A percentile compares a stretch with the other conserved stretches of the same genome.
These are phyloP conservation scores for Aphanomyces invadans DNA, from an alignment of 352 stramenopile genomes.

Conservation along the genomic window DNA sequence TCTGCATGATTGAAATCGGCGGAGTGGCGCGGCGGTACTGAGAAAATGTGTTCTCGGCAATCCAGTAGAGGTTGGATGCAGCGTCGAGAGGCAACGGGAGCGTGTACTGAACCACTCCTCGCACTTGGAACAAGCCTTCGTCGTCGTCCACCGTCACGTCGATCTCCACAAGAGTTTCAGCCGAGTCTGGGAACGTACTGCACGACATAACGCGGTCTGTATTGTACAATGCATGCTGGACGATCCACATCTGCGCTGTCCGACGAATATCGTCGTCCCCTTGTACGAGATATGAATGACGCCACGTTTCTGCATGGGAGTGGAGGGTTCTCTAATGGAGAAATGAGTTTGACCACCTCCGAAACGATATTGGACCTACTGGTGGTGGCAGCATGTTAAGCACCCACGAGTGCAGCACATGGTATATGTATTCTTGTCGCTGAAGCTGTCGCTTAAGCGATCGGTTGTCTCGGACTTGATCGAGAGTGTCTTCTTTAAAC, in stretches of 20 bases:
- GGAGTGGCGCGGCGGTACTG: not conserved
- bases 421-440: not conserved
- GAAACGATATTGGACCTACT: too few species aligned
- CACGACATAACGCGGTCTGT: not conserved
- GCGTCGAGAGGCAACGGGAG: not conserved
- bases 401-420: not conserved
- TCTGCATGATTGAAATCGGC: not conserved
- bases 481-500: slow-evolving; percentile 17
- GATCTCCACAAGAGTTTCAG: not conserved
- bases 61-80: not conserved
- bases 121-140: not conserved
- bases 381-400: not conserved
- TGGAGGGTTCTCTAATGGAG: not conserved
- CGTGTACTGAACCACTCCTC: slow-evolving; percentile 1
- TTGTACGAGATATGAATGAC: slow-evolving; percentile 18
- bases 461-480: slow-evolving; percentile 16
- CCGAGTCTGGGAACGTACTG: not conserved
- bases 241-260: slow-evolving; percentile 15
- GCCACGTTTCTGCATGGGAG: slow-evolving; percentile 12
- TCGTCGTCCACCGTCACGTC: not conserved
- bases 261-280: slow-evolving; percentile 8
- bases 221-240: slow-evolving; percentile 16
- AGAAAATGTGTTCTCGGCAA: slow-evolving; percentile 13
- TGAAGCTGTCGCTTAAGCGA: not conserved
- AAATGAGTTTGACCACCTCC: not conserved